phyloP scores from a whole-genome alignment of 768 basidiomycete genomes.

The Mycena amicta region DNA sequence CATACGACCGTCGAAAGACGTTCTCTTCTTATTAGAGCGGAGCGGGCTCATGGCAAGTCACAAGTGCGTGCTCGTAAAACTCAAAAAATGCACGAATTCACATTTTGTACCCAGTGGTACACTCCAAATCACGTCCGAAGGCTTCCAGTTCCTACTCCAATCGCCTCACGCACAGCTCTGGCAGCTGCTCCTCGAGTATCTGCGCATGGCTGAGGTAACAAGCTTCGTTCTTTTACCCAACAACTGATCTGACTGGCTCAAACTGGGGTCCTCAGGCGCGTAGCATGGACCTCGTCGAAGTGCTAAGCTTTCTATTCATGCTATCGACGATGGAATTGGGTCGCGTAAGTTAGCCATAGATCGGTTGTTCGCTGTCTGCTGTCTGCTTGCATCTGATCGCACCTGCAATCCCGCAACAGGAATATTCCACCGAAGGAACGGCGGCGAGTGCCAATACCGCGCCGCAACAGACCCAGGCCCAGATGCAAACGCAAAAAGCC shows the following conservation, averaged over 20 bases:
- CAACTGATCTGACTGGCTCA: constrained; percentile 19
- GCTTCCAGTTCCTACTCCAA: constrained; percentile 95
- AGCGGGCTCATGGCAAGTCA: constrained; percentile 84
- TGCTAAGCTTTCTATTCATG: constrained; percentile 94
- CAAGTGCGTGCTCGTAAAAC: constrained; percentile 48
- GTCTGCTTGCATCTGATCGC: constrained; percentile 19
- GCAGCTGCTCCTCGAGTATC: constrained; percentile 90
- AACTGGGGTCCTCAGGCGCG: constrained; percentile 56
- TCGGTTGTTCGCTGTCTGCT: constrained; percentile 12
- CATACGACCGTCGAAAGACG: constrained; percentile 77
- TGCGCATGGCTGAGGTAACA: constrained; percentile 81
- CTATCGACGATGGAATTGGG: constrained; percentile 96
- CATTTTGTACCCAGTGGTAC: constrained; percentile 45
- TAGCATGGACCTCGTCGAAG: constrained; percentile 90
- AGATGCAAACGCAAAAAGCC: constrained; percentile 63
- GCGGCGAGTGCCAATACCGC: constrained; percentile 40
- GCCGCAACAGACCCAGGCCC: not conserved
- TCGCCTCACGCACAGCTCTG: constrained; percentile 94
- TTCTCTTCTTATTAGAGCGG: constrained; percentile 78
- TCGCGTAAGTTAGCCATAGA: constrained; percentile 56
- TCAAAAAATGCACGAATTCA: constrained; percentile 11
- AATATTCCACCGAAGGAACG: constrained; percentile 84
- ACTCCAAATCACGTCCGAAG: constrained; percentile 86
- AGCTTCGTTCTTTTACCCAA: constrained; percentile 17
- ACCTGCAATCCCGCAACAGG: constrained; percentile 48